Conservation (phyloP, 148 eudicot genomes). For the Fallopia convolvulus region DNA sequence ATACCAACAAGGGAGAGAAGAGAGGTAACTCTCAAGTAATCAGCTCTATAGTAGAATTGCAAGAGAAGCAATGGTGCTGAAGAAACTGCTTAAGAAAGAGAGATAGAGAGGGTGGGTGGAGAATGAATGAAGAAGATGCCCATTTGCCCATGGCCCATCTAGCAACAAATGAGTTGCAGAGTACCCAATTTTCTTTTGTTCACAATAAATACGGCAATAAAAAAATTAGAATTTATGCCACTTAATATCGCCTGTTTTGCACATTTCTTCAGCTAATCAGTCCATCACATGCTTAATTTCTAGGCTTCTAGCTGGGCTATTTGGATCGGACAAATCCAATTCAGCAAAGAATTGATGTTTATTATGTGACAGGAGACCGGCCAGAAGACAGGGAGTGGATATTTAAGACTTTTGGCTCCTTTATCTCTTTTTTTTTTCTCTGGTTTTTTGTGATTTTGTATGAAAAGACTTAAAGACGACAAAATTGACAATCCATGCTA, state of each 20-base stretch:
- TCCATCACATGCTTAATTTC: neutral
- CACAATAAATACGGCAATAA: neutral
- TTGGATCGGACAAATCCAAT: neutral
- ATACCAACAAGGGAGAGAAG: conserved; percentile 15
- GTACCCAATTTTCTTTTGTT: neutral
- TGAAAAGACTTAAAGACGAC: neutral
- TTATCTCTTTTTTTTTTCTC: neutral
- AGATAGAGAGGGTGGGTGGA: conserved; percentile 4
- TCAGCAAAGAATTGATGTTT: neutral
- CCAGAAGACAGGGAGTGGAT: neutral
- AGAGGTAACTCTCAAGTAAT: neutral
- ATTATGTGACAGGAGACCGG: neutral
- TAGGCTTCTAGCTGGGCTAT: neutral
- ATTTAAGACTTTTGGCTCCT: neutral
- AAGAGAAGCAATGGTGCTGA: conserved; percentile 21
- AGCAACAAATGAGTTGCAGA: neutral
- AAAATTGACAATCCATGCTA: neutral
- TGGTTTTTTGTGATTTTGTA: neutral
- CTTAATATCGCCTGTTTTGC: neutral
- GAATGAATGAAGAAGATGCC: neutral
- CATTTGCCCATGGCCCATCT: conserved; percentile 1
- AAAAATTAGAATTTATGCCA: neutral
- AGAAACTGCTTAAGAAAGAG: conserved; percentile 13
- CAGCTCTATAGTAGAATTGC: conserved; percentile 15
- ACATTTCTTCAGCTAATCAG: neutral